phyloP scores from a whole-genome alignment of 192 early-diverging fungal species.

The Paraglomus brasilianum region DNA sequence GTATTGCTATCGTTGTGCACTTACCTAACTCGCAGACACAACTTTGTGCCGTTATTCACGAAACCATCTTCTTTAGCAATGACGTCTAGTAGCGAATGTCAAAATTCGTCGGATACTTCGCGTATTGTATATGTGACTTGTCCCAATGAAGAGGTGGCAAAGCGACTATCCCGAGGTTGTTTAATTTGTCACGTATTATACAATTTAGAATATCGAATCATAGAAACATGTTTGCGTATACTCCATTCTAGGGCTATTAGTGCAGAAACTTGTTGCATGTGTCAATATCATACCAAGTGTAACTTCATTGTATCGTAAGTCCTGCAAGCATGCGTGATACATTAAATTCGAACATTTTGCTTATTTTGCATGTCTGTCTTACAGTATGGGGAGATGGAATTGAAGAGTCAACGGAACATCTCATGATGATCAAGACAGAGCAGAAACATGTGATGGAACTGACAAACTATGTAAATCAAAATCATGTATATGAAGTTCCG shows the following conservation, averaged over 20 bases:
- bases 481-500: slow-evolving; percentile 12
- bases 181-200: too few relatives aligned
- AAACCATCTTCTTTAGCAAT: too few relatives aligned
- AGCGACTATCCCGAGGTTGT: neutral
- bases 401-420: slow-evolving; percentile 13
- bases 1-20: too few relatives aligned
- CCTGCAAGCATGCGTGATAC: too few relatives aligned
- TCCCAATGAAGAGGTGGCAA: slow-evolving; percentile 6
- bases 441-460: slow-evolving; percentile 13
- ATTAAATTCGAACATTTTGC: neutral
- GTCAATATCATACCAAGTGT: slow-evolving; percentile 14
- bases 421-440: slow-evolving; percentile 11
- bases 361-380: neutral
- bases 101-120: too few relatives aligned
- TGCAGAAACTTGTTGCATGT: slow-evolving; percentile 11
- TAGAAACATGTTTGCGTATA: neutral
- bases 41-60: too few relatives aligned
- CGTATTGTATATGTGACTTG: neutral
- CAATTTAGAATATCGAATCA: too few relatives aligned
- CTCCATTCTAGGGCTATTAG: slow-evolving; percentile 1
- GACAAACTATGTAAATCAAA: slow-evolving; percentile 24
- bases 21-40: too few relatives aligned
- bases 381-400: slow-evolving; percentile 12
- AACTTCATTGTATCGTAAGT: slow-evolving; percentile 23
- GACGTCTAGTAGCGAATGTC: too few relatives aligned